Base-by-base conservation (phyloP, 129 eudicot genomes). In the Daucus carota region DNA sequence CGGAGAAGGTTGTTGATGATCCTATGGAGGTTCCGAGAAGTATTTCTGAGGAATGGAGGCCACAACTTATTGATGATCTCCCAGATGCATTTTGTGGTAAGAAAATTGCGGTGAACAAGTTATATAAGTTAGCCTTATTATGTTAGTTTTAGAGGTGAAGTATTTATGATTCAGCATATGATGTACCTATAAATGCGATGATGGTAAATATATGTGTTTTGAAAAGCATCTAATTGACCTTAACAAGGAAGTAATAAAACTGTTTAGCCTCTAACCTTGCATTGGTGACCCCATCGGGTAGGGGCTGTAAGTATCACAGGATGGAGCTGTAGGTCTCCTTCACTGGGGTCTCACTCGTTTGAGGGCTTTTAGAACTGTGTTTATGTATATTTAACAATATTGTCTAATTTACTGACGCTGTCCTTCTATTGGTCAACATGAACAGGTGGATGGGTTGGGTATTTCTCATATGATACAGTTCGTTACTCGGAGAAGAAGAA, bases 381-480 rank as follows among this genome's bases (percentile, higher is more conserved):
- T 38, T 3, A 38, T 38, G 41, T 38, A 38, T 38, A 38, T 38
- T 38, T 57, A 57, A 57, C 31, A 57, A 5, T 26, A 14, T 24
- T 34, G 1, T 40, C 12, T 14, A 26, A 57, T 42, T 26, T 12
- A 24, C 32, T 42, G 6, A 45, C 5, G 18, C 52, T 26, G 9
- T 43, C 36, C 74, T 28, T 38, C 29, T 40, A 66, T 40, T 76
- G 72, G n/a, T 24, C 18, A 68, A 78, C 50, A 50, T 78, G 73
- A 78, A 77, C 91, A 93, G 98, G 98, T 76, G 98, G 98, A 11
- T 93, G 98, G 98, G 91, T 90, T 78, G 98, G 98, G 81, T 93
- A 90, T 83, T 90, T 93, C 80, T 93, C 98, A 46, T 93, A 93
- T 44, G 98, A 93, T 74, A 87, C 98, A 33, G 88, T 93, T 82